Conservation (phyloP, 176 grass and related monocot genomes). For the Carex scoparia region DNA sequence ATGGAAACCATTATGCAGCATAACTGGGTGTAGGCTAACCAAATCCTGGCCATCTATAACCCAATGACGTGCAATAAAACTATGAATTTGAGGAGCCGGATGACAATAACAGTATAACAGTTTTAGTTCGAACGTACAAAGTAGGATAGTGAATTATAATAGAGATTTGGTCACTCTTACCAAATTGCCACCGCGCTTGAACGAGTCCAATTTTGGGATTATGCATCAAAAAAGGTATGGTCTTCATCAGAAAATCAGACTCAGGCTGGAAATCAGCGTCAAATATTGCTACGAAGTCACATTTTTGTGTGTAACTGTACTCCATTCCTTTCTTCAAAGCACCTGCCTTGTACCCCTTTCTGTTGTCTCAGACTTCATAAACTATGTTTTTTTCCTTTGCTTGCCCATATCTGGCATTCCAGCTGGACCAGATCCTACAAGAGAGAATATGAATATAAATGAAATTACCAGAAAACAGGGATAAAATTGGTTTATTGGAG, state of each 20-base stretch:
- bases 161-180: slow-evolving; percentile 40
- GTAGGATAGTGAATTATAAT: neutral
- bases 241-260: slow-evolving; percentile 73
- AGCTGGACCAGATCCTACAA: slow-evolving; percentile 75
- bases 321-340: slow-evolving; percentile 87
- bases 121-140: neutral
- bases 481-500: neutral
- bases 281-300: slow-evolving; percentile 89
- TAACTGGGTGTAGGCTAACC: neutral
- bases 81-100: neutral
- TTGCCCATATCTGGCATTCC: slow-evolving; percentile 81
- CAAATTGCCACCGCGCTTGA: slow-evolving; percentile 90
- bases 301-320: slow-evolving; percentile 56
- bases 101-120: neutral
- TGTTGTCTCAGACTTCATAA: slow-evolving; percentile 74
- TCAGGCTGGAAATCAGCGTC: slow-evolving; percentile 96
- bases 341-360: slow-evolving; percentile 94
- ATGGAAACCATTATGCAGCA: neutral
- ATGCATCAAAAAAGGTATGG: slow-evolving; percentile 58
- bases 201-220: slow-evolving; percentile 73
- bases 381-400: slow-evolving; percentile 76
- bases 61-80: neutral
- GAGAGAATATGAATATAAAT: neutral
- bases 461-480: neutral
- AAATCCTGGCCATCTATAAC: neutral